Evolutionary conservation across 2,329 filamentous ascomycete species (phyloP).

Genomic region (Cercospora sp.): DNA sequence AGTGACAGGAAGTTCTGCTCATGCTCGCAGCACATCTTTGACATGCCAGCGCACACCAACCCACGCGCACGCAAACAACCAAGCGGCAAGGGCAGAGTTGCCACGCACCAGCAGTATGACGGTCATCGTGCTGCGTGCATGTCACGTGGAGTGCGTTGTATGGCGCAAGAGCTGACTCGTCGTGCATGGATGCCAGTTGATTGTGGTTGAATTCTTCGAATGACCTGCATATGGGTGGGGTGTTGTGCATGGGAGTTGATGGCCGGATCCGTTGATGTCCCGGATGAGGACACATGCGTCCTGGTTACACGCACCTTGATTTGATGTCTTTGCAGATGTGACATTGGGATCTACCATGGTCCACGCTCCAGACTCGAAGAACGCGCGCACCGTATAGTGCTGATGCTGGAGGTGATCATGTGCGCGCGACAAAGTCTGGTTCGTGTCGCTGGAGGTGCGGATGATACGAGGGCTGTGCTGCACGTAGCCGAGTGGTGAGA

Average conservation of each 20-base stretch:
- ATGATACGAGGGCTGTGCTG: neutral
- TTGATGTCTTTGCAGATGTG: neutral
- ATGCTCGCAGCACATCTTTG: neutral
- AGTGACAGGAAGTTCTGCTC: constrained; percentile 3
- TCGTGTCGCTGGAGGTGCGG: neutral
- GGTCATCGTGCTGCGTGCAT: neutral
- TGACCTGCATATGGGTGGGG: neutral
- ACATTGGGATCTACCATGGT: neutral
- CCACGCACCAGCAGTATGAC: constrained; percentile 7
- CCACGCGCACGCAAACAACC: neutral
- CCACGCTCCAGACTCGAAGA: neutral
- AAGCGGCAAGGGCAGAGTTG: neutral
- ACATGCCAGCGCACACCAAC: constrained; percentile 7
- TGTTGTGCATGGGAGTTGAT: neutral
- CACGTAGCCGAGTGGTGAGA: neutral
- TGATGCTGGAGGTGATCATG: neutral
- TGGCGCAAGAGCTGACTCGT: constrained; percentile 9
- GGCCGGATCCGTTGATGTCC: neutral
- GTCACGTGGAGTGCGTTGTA: constrained; percentile 7
- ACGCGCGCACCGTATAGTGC: neutral
- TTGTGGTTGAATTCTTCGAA: neutral
- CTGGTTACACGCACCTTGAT: neutral
- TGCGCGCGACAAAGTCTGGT: neutral
- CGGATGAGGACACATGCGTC: constrained; percentile 1
- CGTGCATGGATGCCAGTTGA: neutral